Evolutionary conservation across 306 rosid genomes (phyloP).

Genomic region (Spatholobus suberectus): DNA sequence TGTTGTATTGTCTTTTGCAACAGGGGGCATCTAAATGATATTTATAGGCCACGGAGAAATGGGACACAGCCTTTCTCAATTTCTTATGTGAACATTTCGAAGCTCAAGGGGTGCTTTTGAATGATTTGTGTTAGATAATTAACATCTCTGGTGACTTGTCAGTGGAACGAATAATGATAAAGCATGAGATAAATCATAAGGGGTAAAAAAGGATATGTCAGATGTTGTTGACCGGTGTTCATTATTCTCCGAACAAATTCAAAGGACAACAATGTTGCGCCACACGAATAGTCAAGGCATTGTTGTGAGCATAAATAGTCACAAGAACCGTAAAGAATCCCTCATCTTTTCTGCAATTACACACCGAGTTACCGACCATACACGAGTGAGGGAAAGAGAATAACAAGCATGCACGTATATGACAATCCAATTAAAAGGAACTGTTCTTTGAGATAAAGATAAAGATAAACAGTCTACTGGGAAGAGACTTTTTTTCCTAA

Average conservation of each 20-base stretch:
- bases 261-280: background rate
- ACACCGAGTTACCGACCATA: background rate
- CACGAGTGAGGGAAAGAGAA: background rate
- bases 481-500: too few relatives aligned
- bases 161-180: background rate
- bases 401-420: background rate
- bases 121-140: background rate
- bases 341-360: background rate
- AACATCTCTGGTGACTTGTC: background rate
- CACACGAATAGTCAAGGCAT: slow-evolving; percentile 21
- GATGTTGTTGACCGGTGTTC: background rate
- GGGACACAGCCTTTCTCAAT: background rate
- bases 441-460: background rate
- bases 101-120: background rate
- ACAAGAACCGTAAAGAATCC: background rate
- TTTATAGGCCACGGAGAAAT: background rate
- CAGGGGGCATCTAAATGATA: background rate
- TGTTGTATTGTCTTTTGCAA: slow-evolving; percentile 17
- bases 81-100: background rate
- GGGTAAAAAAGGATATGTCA: slow-evolving; percentile 11
- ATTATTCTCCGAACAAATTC: slow-evolving; percentile 16
- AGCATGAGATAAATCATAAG: background rate
- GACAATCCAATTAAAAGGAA: background rate
- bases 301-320: background rate
- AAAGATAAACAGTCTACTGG: background rate